Evolutionary conservation across 352 stramenopile genomes (phyloP).

Genomic region (Phytophthora kernoviae): DNA sequence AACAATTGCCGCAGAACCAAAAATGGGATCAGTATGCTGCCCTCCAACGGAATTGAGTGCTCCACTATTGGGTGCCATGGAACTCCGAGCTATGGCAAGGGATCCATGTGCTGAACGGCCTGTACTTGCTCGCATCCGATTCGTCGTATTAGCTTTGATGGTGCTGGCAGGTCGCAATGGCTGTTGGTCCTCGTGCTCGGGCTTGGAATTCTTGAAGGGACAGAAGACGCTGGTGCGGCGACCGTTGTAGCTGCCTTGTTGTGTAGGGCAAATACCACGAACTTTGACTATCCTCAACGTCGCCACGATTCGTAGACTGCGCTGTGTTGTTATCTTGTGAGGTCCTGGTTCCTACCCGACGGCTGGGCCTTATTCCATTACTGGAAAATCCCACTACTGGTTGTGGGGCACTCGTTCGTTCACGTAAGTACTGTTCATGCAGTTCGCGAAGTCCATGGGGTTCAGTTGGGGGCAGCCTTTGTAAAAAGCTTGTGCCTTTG

Average conservation of each 20-base stretch:
- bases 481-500: conserved; percentile 56
- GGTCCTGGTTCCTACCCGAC: conserved; percentile 7
- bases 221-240: conserved; percentile 46
- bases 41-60: conserved; percentile 1
- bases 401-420: conserved; percentile 10
- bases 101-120: conserved; percentile 11
- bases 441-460: conserved; percentile 39
- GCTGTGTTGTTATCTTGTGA: background rate
- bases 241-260: conserved; percentile 51
- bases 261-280: conserved; percentile 74
- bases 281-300: conserved; percentile 7
- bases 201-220: conserved; percentile 54
- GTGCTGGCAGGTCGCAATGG: conserved; percentile 26
- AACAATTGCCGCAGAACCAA: background rate
- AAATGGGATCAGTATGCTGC: background rate
- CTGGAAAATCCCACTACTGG: background rate
- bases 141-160: conserved; percentile 5
- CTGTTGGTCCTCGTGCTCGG: conserved; percentile 48
- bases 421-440: conserved; percentile 35
- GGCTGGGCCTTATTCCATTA: conserved; percentile 5
- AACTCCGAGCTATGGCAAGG: conserved; percentile 7
- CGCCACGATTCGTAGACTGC: background rate
- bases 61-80: conserved; percentile 1
- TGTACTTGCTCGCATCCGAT: conserved; percentile 8
- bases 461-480: conserved; percentile 35